Conservation (phyloP, 306 rosid species). For the Cucumis cinereus region DNA sequence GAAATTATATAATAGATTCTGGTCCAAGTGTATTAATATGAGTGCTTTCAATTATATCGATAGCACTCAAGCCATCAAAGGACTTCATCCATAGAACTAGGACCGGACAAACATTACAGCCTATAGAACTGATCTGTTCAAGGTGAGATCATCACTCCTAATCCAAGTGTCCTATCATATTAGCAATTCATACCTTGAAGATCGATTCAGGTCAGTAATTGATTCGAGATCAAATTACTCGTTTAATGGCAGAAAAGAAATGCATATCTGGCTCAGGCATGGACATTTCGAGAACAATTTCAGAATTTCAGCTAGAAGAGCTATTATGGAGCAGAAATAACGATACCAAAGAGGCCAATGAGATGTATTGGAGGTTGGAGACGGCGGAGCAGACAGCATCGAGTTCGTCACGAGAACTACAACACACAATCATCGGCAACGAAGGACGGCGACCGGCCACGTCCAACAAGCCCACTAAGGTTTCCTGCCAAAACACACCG, state of each 20-base stretch:
- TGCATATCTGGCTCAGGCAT: not conserved
- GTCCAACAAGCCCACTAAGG: constrained; percentile 55
- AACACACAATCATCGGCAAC: constrained; percentile 60
- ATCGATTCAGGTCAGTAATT: not conserved
- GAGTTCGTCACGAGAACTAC: constrained; percentile 82
- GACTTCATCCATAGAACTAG: not conserved
- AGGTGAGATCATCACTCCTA: not conserved
- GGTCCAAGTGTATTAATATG: not conserved
- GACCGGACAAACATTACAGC: not conserved
- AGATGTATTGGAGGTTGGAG: constrained; percentile 45
- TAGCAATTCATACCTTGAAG: not conserved
- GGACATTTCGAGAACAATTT: not conserved
- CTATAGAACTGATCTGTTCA: not conserved
- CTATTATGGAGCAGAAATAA: not conserved
- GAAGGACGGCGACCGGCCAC: constrained; percentile 57
- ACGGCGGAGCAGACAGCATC: constrained; percentile 65
- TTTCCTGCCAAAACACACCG: constrained; percentile 32
- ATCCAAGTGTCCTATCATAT: not conserved
- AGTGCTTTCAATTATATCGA: not conserved
- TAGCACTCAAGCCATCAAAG: not conserved
- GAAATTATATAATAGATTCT: not conserved
- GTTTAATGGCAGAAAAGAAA: not conserved
- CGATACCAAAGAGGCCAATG: constrained; percentile 48
- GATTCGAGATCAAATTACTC: not conserved
- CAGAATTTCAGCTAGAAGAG: not conserved